Percentiles rank a stretch among this genome's conserved stretches.
Conservation (phyloP, 2,329 filamentous ascomycete species). For the Zalaria sp. region DNA sequence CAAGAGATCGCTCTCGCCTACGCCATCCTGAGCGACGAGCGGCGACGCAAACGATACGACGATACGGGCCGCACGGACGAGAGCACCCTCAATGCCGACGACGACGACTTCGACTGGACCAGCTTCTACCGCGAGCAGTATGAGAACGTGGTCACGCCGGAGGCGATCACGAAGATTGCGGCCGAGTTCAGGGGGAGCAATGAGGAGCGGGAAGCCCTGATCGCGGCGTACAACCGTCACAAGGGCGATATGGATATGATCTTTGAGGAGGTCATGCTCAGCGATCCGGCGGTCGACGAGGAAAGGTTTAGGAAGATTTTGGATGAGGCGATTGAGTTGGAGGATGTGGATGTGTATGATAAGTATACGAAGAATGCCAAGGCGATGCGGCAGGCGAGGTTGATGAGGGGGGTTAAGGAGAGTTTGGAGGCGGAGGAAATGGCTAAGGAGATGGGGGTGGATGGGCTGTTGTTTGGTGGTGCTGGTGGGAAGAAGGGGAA, state of each 20-base stretch:
- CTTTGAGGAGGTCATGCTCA: constrained; percentile 78
- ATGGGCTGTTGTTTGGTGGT: constrained; percentile 50
- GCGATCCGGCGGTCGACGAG: constrained; percentile 71
- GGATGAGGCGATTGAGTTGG: constrained; percentile 59
- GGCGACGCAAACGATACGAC: constrained; percentile 75
- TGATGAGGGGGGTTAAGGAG: constrained; percentile 50
- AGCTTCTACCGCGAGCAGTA: constrained; percentile 82
- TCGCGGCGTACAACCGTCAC: constrained; percentile 58
- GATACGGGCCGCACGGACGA: constrained; percentile 80
- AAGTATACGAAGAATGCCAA: constrained; percentile 60
- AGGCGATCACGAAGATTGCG: constrained; percentile 63
- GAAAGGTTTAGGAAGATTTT: constrained; percentile 71
- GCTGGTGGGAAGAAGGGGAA: constrained; percentile 29
- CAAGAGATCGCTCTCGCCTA: constrained; percentile 90
- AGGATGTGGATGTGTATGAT: constrained; percentile 51
- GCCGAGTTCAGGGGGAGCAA: constrained; percentile 70
- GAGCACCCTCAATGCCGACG: constrained; percentile 47
- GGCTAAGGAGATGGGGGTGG: constrained; percentile 59
- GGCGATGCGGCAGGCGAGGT: constrained; percentile 22
- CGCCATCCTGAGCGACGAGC: constrained; percentile 73
- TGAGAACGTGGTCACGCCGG: constrained; percentile 57
- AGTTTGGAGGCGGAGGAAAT: constrained; percentile 59
- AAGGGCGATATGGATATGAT: constrained; percentile 65
- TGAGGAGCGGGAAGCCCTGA: constrained; percentile 67
- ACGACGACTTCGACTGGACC: constrained; percentile 73